Evolutionary conservation across 2,329 filamentous ascomycete species (phyloP).

Genomic region (Aspergillus fumigatus): DNA sequence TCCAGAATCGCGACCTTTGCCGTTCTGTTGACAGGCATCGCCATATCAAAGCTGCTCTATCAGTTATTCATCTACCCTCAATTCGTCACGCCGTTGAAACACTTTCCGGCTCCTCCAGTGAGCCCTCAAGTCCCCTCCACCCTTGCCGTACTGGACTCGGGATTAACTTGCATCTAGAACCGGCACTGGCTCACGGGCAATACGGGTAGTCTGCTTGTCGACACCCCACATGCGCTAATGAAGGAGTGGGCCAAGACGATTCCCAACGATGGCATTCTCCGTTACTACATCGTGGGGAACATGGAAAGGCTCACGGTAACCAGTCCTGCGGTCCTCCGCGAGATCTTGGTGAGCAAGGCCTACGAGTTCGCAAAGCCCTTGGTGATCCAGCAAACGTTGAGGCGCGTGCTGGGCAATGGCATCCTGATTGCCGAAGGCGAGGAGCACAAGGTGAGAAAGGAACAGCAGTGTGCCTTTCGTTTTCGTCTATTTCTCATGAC

Average conservation of each 20-base stretch:
- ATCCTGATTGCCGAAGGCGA: conserved; percentile 15
- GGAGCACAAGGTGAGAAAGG: conserved; percentile 8
- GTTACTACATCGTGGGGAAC: conserved; percentile 46
- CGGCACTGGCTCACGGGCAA: background rate
- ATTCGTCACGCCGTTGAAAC: background rate
- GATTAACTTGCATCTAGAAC: background rate
- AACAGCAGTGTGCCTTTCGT: background rate
- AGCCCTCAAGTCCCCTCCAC: background rate
- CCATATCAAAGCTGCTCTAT: background rate
- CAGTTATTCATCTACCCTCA: background rate
- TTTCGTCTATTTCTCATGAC: background rate
- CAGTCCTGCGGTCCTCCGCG: conserved; percentile 44
- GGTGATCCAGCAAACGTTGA: background rate
- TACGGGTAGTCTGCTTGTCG: background rate
- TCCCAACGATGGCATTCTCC: conserved; percentile 47
- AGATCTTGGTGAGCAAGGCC: conserved; percentile 46
- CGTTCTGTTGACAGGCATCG: background rate
- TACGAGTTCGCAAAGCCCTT: conserved; percentile 14
- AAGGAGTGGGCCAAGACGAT: conserved; percentile 41
- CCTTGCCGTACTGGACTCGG: background rate
- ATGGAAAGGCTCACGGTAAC: conserved; percentile 43
- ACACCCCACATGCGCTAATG: background rate
- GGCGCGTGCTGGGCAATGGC: conserved; percentile 11
- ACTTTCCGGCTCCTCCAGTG: background rate
- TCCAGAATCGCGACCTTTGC: background rate